phyloP scores from a whole-genome alignment of 768 basidiomycete species.

The Boletus fagicola region DNA sequence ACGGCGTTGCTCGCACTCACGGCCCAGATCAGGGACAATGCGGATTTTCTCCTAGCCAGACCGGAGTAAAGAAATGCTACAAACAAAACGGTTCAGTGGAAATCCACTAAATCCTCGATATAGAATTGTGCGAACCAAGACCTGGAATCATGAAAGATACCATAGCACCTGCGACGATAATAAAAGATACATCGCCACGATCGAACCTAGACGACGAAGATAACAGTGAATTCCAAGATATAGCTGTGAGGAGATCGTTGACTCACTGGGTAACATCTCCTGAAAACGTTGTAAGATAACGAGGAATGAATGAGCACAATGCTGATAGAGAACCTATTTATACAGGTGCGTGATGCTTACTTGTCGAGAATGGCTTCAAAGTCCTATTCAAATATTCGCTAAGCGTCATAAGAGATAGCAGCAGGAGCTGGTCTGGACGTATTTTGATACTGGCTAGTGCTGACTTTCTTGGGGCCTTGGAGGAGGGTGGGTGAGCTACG shows the following conservation, averaged over 20 bases:
- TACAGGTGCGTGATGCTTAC: slow-evolving; percentile 11
- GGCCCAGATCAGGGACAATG: slow-evolving; percentile 71
- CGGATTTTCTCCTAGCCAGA: slow-evolving; percentile 67
- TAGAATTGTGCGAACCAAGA: slow-evolving; percentile 44
- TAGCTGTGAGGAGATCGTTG: not conserved
- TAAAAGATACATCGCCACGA: slow-evolving; percentile 69
- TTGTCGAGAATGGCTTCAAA: not conserved
- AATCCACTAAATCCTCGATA: not conserved
- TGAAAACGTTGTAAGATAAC: slow-evolving; percentile 9
- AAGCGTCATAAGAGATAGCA: slow-evolving; percentile 9
- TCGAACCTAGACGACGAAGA: slow-evolving; percentile 48
- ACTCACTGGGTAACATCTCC: slow-evolving; percentile 31
- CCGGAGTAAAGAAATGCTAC: slow-evolving; percentile 74
- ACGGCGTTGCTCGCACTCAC: slow-evolving; percentile 72
- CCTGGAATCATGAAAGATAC: slow-evolving; percentile 80
- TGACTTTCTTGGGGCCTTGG: not conserved
- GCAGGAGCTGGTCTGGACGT: not conserved
- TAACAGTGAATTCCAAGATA: slow-evolving; percentile 7
- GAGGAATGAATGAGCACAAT: slow-evolving; percentile 1
- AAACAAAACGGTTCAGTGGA: slow-evolving; percentile 1
- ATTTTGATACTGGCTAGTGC: not conserved
- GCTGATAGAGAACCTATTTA: slow-evolving; percentile 5
- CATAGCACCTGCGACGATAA: slow-evolving; percentile 64
- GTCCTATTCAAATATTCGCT: not conserved
- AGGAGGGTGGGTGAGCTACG: not conserved